Percentiles rank a stretch among this genome's conserved stretches.
Conservation (phyloP, 83 land plant species). For the Larix sibirica region DNA sequence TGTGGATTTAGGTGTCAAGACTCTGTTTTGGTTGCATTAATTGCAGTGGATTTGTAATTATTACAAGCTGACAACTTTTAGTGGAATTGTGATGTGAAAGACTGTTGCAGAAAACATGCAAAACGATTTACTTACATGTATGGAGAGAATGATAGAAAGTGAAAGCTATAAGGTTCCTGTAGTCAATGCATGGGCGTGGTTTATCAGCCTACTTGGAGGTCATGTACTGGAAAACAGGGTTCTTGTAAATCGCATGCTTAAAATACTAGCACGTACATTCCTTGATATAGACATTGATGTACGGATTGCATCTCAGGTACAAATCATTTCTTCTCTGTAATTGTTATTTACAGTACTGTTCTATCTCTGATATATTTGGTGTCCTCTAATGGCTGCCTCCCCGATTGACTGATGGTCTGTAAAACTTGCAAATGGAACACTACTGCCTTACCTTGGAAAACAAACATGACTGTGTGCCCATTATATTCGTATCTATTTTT, state of each 20-base stretch:
- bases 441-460: too few species aligned
- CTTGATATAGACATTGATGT: conserved; percentile 14
- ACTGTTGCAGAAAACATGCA: conserved; percentile 7
- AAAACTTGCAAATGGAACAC: too few species aligned
- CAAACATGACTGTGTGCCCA: too few species aligned
- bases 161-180: conserved; percentile 1
- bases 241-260: conserved; percentile 17
- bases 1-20: neutral
- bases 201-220: conserved; percentile 11
- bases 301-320: conserved; percentile 21
- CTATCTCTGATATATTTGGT: too few species aligned
- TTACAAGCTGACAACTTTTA: conserved; percentile 4
- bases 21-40: neutral
- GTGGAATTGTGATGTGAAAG: neutral
- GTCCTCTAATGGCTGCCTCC: too few species aligned
- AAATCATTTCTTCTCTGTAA: neutral
- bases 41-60: neutral
- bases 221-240: conserved; percentile 5
- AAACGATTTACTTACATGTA: neutral
- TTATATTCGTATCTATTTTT: too few species aligned
- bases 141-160: conserved; percentile 6
- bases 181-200: conserved; percentile 20
- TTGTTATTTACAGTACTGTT: neutral
- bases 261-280: conserved; percentile 19
- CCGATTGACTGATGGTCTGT: too few species aligned